A percentile compares a stretch with the other conserved stretches of the same genome.
phyloP scores from a whole-genome alignment of 345 rosid genomes.

The Citrus reticulata region DNA sequence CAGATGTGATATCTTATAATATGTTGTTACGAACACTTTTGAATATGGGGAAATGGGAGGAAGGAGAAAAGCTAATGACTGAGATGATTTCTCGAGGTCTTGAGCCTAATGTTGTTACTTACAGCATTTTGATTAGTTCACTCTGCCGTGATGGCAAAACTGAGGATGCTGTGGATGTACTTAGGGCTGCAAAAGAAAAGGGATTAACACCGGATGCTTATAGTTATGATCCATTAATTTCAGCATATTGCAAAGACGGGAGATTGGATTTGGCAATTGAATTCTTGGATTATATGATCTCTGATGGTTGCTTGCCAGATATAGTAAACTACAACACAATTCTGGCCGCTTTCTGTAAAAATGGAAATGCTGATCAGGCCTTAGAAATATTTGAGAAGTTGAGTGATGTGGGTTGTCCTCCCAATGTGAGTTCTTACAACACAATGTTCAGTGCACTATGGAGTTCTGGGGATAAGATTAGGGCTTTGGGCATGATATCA shows the following conservation, averaged over 20 bases:
- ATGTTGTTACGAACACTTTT: slow-evolving; percentile 54
- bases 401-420: slow-evolving; percentile 72
- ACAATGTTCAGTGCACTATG: slow-evolving; percentile 76
- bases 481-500: slow-evolving; percentile 57
- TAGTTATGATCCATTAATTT: slow-evolving; percentile 76
- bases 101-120: slow-evolving; percentile 65
- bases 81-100: slow-evolving; percentile 59
- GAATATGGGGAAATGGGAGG: slow-evolving; percentile 67
- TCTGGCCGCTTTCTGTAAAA: slow-evolving; percentile 64
- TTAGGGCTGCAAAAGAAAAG: slow-evolving; percentile 54
- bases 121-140: slow-evolving; percentile 62
- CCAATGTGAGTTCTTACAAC: slow-evolving; percentile 75
- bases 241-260: slow-evolving; percentile 73
- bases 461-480: slow-evolving; percentile 56
- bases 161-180: slow-evolving; percentile 56
- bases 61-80: slow-evolving; percentile 54
- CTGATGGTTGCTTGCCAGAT: slow-evolving; percentile 79
- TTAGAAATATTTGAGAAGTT: slow-evolving; percentile 64
- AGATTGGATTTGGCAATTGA: slow-evolving; percentile 68
- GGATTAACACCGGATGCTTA: slow-evolving; percentile 67
- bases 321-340: slow-evolving; percentile 80
- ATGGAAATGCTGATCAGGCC: slow-evolving; percentile 68
- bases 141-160: slow-evolving; percentile 64
- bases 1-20: slow-evolving; percentile 70
- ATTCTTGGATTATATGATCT: slow-evolving; percentile 68